Base-by-base conservation (phyloP, 2,329 filamentous ascomycete genomes). In the Lachnellula willkommii region DNA sequence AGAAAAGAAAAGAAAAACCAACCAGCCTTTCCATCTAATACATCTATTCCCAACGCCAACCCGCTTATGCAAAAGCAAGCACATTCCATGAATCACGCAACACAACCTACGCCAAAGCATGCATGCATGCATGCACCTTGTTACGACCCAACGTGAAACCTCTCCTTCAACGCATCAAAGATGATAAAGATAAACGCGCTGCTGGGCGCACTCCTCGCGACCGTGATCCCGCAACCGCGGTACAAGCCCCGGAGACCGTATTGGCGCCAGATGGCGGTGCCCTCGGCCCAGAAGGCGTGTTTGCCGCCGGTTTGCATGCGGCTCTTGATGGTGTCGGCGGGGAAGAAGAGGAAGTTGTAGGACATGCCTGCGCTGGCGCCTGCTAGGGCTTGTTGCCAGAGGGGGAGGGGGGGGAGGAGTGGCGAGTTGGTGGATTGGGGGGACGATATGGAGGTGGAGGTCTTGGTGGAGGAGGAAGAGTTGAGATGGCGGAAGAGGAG, bases 141-240 rank as follows among this genome's bases (percentile, higher is more conserved):
- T 24, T 32, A 32, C 28, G 28, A 37, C 17, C 54, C 47, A 3
- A 48, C n/a, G 39, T 81, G 77, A 66, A 94, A 79, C 63, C 83
- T 76, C 60, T 78, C 79, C 75, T 91, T 91, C 71, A 99, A 72
- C 14, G 85, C 88, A 73, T 97, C 94, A 70, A 92, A 97, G 59
- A 97, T 85, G 59, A 94, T 92, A 68, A 99, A 99, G 58, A 99
- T 99, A 68, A 97, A 91, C 7, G 94, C 94, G n/a, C 92, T 96
- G 72, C 92, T 96, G 2, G 94, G 94, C 35, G 91, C 92, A 37
- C 91, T 88, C 58, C 94, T 83, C 35, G 85, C 78, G 47, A 94
- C 90, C 0, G 94, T 99, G 63, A 99, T 94, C 35, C 94, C 94
- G 66, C 94, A 99, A 3, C 94, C 94, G 52, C 93, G 84, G 71